phyloP scores from a whole-genome alignment of 169 alveolate genomes.

The Cryptosporidium bovis region DNA sequence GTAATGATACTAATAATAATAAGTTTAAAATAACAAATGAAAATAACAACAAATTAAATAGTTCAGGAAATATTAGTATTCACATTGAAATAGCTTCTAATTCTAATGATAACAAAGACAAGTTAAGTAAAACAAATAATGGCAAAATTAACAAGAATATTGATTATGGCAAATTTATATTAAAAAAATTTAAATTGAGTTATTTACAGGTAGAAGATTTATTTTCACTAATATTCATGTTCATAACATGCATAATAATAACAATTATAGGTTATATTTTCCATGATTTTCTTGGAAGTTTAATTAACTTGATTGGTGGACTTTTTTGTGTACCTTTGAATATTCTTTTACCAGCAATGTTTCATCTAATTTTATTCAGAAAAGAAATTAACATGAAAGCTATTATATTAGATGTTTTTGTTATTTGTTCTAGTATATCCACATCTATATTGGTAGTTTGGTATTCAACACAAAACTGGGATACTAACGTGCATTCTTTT shows the following conservation, averaged over 20 bases:
- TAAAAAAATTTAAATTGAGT: background rate
- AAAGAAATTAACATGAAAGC: slow-evolving; percentile 19
- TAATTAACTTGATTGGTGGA: slow-evolving; percentile 68
- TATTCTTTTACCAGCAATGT: slow-evolving; percentile 56
- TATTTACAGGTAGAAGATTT: slow-evolving; percentile 14
- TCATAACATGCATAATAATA: slow-evolving; percentile 16
- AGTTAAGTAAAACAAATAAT: background rate
- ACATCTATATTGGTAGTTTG: slow-evolving; percentile 64
- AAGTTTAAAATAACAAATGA: background rate
- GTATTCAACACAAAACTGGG: slow-evolving; percentile 69
- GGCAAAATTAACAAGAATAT: background rate
- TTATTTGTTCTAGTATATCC: slow-evolving; percentile 38
- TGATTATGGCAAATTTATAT: background rate
- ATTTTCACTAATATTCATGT: slow-evolving; percentile 34
- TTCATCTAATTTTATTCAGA: slow-evolving; percentile 56
- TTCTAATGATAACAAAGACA: background rate
- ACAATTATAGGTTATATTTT: slow-evolving; percentile 42
- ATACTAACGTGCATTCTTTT: background rate
- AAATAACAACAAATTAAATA: background rate
- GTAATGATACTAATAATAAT: background rate
- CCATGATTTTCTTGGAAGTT: slow-evolving; percentile 50
- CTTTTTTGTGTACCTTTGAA: slow-evolving; percentile 67
- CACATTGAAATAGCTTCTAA: background rate
- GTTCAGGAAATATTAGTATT: background rate
- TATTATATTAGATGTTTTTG: slow-evolving; percentile 20